A percentile compares a stretch with the other conserved stretches of the same genome.
Conservation (phyloP, 169 alveolate genomes). For the Eimeria sp. region DNA sequence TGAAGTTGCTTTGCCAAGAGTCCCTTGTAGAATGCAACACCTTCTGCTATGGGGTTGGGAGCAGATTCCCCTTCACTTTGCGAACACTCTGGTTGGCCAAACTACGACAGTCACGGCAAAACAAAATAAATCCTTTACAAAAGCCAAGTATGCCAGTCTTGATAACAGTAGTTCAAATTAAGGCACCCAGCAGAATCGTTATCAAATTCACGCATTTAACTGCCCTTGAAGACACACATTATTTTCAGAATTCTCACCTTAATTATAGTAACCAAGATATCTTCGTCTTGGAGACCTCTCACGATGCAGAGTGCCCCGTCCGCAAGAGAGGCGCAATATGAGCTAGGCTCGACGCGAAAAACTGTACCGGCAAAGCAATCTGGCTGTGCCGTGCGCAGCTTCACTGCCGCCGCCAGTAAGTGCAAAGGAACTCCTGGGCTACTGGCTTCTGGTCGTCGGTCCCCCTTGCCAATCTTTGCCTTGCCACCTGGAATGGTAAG, state of each 20-base stretch:
- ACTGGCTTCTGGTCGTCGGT: slow-evolving; percentile 41
- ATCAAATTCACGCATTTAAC: neutral
- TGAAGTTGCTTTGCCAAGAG: slow-evolving; percentile 62
- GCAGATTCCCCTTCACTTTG: slow-evolving; percentile 39
- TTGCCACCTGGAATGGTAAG: slow-evolving; percentile 18
- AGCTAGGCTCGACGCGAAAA: slow-evolving; percentile 48
- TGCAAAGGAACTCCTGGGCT: slow-evolving; percentile 36
- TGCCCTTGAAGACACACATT: neutral
- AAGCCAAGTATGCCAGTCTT: neutral
- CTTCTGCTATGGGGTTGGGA: slow-evolving; percentile 10
- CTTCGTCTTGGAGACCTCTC: slow-evolving; percentile 39
- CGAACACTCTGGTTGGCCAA: slow-evolving; percentile 29
- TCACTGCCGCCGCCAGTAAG: slow-evolving; percentile 53
- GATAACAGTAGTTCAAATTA: neutral
- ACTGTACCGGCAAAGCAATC: slow-evolving; percentile 76
- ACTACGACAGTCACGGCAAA: slow-evolving; percentile 16
- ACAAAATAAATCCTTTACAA: neutral
- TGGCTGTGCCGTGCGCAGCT: slow-evolving; percentile 67
- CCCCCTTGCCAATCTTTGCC: slow-evolving; percentile 11
- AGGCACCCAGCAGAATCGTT: neutral
- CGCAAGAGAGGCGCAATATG: slow-evolving; percentile 54
- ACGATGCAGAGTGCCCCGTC: slow-evolving; percentile 58
- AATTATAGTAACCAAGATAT: slow-evolving; percentile 1
- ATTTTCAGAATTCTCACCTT: slow-evolving; percentile 16
- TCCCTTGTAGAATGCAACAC: slow-evolving; percentile 53